Evolutionary conservation across 148 eudicot species (phyloP), one percentile per base, ranked within the genome.

Genomic region (Amaranthus palmeri): DNA sequence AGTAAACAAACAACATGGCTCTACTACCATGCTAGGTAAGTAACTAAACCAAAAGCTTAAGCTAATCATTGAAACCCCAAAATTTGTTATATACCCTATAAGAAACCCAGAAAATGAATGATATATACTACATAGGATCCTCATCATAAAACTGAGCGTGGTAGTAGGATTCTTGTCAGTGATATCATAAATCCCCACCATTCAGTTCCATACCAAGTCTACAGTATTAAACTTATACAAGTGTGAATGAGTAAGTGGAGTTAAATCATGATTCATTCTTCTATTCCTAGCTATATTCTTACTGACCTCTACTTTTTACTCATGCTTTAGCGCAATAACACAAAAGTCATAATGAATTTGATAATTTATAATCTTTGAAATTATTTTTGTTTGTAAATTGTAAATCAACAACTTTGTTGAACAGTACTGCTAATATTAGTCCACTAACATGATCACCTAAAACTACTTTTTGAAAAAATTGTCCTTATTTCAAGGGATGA

Each of bases 381-480:
- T 25, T 25, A 25, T 25, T 25, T 54, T 56, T 11, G 60, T 46
- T 54, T 12, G 12, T 64, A 62, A 41, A 14, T 65, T 59, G 55
- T 65, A 54, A 68, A 10, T 72, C 59, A 61, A 36, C 61, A 68
- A 10, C 62, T 46, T 51, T 66, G 45, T 59, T 14, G n/a, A 66
- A 73, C 70, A 50, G 65, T 61, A 80, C 17, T 18, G 48, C 6
- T 48, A 15, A 7, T 4, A 43, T 49, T 36, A 67, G 81, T 73
- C 75, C 77, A 78, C 73, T 60, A 68, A 68, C 63, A 71, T 56
- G 76, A 77, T 59, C 75, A 76, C 70, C 74, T 63, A 17, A 25
- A 25, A 10, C 72, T 71, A 72, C 83, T 78, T 74, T 73, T 68
- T 76, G 77, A 81, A 69, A 77, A 78, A 70, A 69, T 15, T 44